These are phyloP conservation scores for Pseudogymnoascus sp. DNA, from an alignment of 2,329 filamentous ascomycete genomes.

Conservation along the genomic window DNA sequence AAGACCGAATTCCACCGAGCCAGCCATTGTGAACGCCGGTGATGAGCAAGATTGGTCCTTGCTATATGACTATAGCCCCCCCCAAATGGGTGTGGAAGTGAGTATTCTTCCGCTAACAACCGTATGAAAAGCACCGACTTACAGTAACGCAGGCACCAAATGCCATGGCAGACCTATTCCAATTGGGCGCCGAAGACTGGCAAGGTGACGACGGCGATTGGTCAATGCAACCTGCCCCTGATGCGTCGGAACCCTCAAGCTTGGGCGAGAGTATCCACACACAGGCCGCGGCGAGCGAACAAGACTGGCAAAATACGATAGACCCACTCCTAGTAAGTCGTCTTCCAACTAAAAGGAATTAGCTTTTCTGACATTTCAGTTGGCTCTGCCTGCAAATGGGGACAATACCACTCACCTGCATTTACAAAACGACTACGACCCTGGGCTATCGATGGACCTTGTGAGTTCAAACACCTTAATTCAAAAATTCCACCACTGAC, in stretches of 20 bases:
- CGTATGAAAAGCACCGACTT: not conserved
- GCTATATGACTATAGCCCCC: not conserved
- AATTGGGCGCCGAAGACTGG: not conserved
- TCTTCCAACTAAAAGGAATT: not conserved
- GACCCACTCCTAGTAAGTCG: not conserved
- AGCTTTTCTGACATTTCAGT: not conserved
- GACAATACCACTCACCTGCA: not conserved
- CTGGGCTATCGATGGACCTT: not conserved
- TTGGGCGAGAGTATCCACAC: not conserved
- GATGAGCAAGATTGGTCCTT: conserved; percentile 1
- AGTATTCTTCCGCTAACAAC: not conserved
- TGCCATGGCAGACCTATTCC: not conserved
- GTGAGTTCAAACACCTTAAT: not conserved
- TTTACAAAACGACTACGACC: not conserved
- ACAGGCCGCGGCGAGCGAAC: not conserved
- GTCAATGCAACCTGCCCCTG: not conserved
- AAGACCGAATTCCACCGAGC: not conserved
- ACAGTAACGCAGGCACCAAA: not conserved
- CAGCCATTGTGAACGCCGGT: not conserved
- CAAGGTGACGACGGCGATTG: not conserved
- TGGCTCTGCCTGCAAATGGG: not conserved
- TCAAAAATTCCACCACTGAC: not conserved
- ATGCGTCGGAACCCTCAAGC: not conserved
- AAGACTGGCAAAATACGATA: not conserved
- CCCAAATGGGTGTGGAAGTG: not conserved